Evolutionary conservation across 2,329 filamentous ascomycete species (phyloP).

Genomic region (Zymoseptoria crescenta): DNA sequence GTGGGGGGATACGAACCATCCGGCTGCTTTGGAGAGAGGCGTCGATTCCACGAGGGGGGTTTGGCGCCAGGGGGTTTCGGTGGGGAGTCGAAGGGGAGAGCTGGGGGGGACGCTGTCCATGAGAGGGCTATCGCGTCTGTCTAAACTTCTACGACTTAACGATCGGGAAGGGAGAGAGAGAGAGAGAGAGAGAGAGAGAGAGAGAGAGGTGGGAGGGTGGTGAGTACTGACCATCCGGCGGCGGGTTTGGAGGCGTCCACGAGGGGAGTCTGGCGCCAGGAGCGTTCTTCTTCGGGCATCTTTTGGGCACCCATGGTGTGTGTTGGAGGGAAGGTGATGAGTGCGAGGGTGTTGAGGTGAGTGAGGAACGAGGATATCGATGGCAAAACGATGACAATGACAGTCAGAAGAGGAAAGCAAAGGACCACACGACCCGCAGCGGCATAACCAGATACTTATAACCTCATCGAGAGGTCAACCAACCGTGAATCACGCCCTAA

Average conservation of each 20-base stretch:
- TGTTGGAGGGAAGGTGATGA: not conserved
- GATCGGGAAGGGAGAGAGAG: not conserved
- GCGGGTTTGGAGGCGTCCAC: slow-evolving; percentile 60
- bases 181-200: too few relatives aligned
- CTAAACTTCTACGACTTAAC: not conserved
- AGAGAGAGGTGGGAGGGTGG: not conserved
- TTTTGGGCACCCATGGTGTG: not conserved
- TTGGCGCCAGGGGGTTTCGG: slow-evolving; percentile 53
- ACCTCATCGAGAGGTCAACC: not conserved
- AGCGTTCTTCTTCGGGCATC: slow-evolving; percentile 22
- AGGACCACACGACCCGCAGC: not conserved
- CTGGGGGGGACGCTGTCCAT: not conserved
- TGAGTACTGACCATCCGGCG: slow-evolving; percentile 57
- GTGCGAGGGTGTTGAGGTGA: not conserved
- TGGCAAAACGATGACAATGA: not conserved
- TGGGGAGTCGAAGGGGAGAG: not conserved
- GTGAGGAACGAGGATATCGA: not conserved
- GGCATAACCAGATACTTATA: not conserved
- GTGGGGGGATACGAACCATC: slow-evolving; percentile 51
- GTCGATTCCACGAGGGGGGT: slow-evolving; percentile 64
- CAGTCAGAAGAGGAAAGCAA: not conserved
- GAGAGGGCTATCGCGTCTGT: not conserved
- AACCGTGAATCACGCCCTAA: too few relatives aligned
- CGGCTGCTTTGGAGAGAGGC: slow-evolving; percentile 59
- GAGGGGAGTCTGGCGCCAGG: slow-evolving; percentile 67